Conservation (phyloP, 139 green algal genomes). For the Pleodorina starrii region DNA sequence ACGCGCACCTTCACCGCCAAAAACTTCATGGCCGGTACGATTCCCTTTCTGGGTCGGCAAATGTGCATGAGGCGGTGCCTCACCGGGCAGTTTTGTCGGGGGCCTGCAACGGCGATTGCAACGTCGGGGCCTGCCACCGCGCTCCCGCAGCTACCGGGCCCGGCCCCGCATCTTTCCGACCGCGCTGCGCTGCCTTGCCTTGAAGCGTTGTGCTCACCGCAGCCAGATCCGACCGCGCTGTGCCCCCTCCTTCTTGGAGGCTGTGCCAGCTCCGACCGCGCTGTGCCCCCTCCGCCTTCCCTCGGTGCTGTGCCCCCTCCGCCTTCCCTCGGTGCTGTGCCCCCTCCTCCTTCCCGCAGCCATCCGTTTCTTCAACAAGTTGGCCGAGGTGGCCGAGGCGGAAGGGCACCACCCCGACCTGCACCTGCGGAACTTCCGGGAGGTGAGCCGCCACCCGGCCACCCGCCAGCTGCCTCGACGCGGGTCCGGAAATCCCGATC, state of each 20-base stretch:
- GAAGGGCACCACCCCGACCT: constrained; percentile 88
- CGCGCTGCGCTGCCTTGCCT: neutral
- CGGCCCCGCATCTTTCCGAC: neutral
- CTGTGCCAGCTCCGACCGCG: neutral
- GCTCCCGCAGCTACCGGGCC: neutral
- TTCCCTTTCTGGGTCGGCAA: neutral
- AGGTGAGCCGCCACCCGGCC: no score
- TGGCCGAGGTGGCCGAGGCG: constrained; percentile 76
- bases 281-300: no score
- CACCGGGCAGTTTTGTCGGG: neutral
- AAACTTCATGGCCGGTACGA: constrained; percentile 75
- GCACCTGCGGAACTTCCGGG: constrained; percentile 78
- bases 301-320: neutral
- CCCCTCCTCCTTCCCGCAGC: constrained; percentile 51
- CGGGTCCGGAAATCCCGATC: neutral
- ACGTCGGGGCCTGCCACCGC: no score
- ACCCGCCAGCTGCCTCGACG: no score
- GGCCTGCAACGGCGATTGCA: neutral
- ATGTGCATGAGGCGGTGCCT: neutral
- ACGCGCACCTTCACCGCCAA: constrained; percentile 66
- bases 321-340: neutral
- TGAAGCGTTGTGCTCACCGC: neutral
- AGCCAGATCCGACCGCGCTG: neutral
- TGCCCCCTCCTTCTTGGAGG: neutral
- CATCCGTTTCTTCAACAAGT: constrained; percentile 77